phyloP scores from a whole-genome alignment of 2,329 filamentous ascomycete genomes.

The Zarea fungicola region DNA sequence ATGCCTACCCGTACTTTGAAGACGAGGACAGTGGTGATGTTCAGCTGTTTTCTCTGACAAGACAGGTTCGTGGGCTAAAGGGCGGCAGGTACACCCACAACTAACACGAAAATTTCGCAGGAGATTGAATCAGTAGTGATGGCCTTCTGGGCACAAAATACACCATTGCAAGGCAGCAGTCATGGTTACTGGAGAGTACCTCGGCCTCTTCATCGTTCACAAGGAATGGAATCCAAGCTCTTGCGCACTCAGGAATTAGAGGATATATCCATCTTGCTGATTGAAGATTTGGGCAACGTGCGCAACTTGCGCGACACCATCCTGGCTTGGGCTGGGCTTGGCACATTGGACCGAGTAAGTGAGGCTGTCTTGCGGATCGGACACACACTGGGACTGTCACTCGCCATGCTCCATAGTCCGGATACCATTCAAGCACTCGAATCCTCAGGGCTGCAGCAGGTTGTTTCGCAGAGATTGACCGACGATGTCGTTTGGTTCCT shows the following conservation, averaged over 20 bases:
- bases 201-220: background rate
- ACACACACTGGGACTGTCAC: background rate
- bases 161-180: background rate
- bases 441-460: background rate
- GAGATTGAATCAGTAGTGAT: conserved; percentile 2
- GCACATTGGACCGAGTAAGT: background rate
- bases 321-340: background rate
- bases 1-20: conserved; percentile 10
- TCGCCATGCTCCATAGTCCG: conserved; percentile 5
- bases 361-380: background rate
- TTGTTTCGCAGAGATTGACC: background rate
- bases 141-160: background rate
- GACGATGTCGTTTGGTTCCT: conserved; percentile 10
- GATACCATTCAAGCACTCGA: background rate
- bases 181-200: background rate
- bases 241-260: background rate
- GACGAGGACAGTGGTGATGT: conserved; percentile 4
- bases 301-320: conserved; percentile 3
- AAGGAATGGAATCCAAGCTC: background rate
- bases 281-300: conserved; percentile 6
- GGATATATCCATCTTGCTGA: conserved; percentile 1
- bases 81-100: no score
- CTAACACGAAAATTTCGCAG: background rate
- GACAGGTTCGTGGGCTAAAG: no score
- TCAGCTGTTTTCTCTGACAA: conserved; percentile 7